Percentiles rank a stretch among this genome's conserved stretches.
Evolutionary conservation across 805 yeast species (phyloP).

Genomic region (Candida sonorensis): DNA sequence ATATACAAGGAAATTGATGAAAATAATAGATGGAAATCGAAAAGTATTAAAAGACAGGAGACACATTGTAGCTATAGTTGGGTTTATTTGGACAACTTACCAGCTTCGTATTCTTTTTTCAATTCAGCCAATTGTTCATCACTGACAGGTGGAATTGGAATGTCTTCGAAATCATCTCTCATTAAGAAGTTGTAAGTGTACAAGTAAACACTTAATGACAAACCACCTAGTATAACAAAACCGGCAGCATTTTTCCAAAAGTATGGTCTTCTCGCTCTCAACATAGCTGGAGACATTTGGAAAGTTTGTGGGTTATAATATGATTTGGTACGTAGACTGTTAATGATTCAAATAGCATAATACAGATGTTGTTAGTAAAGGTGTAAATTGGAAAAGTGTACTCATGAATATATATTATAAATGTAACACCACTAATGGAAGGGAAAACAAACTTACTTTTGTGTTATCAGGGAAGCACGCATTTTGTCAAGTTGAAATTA

Average conservation of each 20-base stretch:
- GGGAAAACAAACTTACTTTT: conserved; percentile 12
- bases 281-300: conserved; percentile 87
- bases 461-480: conserved; percentile 19
- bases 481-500: no score
- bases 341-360: no score
- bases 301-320: conserved; percentile 40
- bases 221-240: conserved; percentile 50
- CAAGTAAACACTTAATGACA: conserved; percentile 62
- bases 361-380: not conserved
- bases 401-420: no score
- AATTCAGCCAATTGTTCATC: conserved; percentile 69
- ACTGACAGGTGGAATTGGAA: conserved; percentile 89
- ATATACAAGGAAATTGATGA: no score
- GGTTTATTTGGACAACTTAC: conserved; percentile 17
- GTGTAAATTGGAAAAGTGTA: not conserved
- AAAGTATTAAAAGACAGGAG: not conserved
- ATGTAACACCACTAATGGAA: not conserved
- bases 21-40: not conserved
- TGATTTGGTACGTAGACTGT: conserved; percentile 21
- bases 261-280: conserved; percentile 83
- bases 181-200: conserved; percentile 61
- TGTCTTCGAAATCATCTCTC: conserved; percentile 80
- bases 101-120: conserved; percentile 62
- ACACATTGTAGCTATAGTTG: not conserved
- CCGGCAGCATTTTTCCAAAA: conserved; percentile 70